phyloP scores from a whole-genome alignment of 2,329 filamentous ascomycete species.

The Colletotrichum nymphaeae region DNA sequence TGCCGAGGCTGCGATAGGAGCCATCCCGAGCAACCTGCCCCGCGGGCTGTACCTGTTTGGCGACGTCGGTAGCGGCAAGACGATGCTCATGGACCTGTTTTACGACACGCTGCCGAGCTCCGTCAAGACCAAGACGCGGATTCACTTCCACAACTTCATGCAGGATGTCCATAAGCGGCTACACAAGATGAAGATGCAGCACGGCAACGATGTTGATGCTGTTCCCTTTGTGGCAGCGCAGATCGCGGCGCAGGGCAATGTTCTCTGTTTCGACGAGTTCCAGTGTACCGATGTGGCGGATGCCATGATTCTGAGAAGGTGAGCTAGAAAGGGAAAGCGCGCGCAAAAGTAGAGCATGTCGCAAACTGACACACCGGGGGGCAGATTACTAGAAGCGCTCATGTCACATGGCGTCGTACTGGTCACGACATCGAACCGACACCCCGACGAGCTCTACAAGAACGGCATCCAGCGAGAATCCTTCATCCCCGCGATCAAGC shows the following conservation, averaged over 20 bases:
- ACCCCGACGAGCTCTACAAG: slow-evolving; percentile 95
- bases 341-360: neutral
- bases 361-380: neutral
- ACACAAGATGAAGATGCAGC: slow-evolving; percentile 88
- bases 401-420: slow-evolving; percentile 98
- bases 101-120: slow-evolving; percentile 89
- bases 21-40: slow-evolving; percentile 80
- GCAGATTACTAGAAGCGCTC: slow-evolving; percentile 82
- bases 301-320: slow-evolving; percentile 94
- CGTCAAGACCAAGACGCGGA: slow-evolving; percentile 86
- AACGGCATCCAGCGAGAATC: slow-evolving; percentile 97
- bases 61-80: slow-evolving; percentile 97
- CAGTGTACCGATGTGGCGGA: slow-evolving; percentile 98
- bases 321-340: slow-evolving; percentile 34
- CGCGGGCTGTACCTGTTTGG: slow-evolving; percentile 95
- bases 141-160: slow-evolving; percentile 99
- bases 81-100: slow-evolving; percentile 99
- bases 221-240: slow-evolving; percentile 95
- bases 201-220: slow-evolving; percentile 90
- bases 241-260: slow-evolving; percentile 85
- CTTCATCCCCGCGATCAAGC: slow-evolving; percentile 93
- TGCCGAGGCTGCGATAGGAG: slow-evolving; percentile 51
- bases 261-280: slow-evolving; percentile 98
- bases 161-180: slow-evolving; percentile 93
- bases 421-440: slow-evolving; percentile 96